Evolutionary conservation across 164 flowering plant species (phyloP).

Genomic region (Berberis vulgaris): DNA sequence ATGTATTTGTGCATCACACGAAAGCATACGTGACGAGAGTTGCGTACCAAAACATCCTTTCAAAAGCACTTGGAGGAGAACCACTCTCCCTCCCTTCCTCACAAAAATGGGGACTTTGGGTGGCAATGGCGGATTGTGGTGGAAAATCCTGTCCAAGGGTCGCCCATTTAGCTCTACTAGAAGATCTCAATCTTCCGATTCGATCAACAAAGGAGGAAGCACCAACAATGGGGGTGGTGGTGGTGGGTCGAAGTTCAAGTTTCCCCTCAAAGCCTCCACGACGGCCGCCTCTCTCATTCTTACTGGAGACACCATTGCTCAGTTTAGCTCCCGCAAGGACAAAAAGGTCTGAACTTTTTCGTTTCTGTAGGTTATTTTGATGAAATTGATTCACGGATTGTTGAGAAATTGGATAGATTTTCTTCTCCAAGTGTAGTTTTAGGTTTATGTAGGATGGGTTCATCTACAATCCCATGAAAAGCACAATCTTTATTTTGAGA

Average conservation of each 20-base stretch:
- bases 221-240: constrained; percentile 2
- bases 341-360: constrained; percentile 7
- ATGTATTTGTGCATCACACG: too few species aligned
- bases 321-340: constrained; percentile 34
- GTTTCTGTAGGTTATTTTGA: not conserved
- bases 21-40: too few species aligned
- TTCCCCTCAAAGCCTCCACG: constrained; percentile 66
- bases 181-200: constrained; percentile 24
- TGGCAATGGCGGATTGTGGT: constrained; percentile 34
- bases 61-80: too few species aligned
- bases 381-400: not conserved
- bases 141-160: constrained; percentile 20
- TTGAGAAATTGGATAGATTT: not conserved
- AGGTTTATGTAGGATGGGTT: too few species aligned
- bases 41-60: too few species aligned
- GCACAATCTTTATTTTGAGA: too few species aligned
- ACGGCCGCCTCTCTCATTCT: constrained; percentile 70
- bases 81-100: too few species aligned
- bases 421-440: too few species aligned
- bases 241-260: constrained; percentile 27
- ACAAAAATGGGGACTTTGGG: constrained; percentile 14
- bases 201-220: constrained; percentile 16
- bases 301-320: constrained; percentile 90
- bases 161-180: constrained; percentile 11
- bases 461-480: too few species aligned